These are phyloP conservation scores for Obelidium mucronatum DNA, from an alignment of 192 early-diverging fungal genomes.

Conservation along the genomic window DNA sequence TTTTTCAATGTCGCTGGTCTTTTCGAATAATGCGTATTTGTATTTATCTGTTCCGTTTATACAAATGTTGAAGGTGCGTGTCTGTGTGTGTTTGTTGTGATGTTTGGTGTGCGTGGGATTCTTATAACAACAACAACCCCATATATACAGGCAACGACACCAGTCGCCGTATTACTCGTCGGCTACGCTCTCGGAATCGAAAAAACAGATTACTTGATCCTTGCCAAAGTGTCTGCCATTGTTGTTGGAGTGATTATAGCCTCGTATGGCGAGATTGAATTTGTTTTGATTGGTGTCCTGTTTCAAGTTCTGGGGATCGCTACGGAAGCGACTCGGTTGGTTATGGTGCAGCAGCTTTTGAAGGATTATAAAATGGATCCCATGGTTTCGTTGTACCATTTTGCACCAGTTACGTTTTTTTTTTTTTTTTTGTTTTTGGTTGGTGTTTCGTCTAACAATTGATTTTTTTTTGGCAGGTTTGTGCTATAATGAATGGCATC, in stretches of 20 bases:
- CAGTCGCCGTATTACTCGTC: constrained; percentile 42
- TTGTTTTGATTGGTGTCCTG: constrained; percentile 38
- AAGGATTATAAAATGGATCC: constrained; percentile 47
- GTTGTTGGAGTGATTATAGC: constrained; percentile 47
- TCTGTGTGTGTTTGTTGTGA: too few species aligned
- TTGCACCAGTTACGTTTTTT: constrained; percentile 42
- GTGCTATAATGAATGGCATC: constrained; percentile 46
- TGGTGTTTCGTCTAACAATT: not conserved
- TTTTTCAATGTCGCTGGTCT: constrained; percentile 42
- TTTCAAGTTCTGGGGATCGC: constrained; percentile 40
- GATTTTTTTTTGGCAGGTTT: constrained; percentile 30
- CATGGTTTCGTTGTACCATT: constrained; percentile 41
- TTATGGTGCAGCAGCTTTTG: constrained; percentile 46
- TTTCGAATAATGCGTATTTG: constrained; percentile 49
- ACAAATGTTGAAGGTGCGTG: constrained; percentile 54
- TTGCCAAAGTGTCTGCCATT: constrained; percentile 40
- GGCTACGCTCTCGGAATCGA: constrained; percentile 20
- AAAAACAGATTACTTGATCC: constrained; percentile 19
- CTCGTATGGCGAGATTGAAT: constrained; percentile 43
- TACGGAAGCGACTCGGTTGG: constrained; percentile 42
- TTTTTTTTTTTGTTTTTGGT: constrained; percentile 1
- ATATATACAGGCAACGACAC: constrained; percentile 48
- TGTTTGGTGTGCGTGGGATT: not conserved
- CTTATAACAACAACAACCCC: too few species aligned
- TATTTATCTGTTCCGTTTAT: constrained; percentile 48